Conservation (phyloP, 257 asterid genomes). For the Solanum etuberosum region DNA sequence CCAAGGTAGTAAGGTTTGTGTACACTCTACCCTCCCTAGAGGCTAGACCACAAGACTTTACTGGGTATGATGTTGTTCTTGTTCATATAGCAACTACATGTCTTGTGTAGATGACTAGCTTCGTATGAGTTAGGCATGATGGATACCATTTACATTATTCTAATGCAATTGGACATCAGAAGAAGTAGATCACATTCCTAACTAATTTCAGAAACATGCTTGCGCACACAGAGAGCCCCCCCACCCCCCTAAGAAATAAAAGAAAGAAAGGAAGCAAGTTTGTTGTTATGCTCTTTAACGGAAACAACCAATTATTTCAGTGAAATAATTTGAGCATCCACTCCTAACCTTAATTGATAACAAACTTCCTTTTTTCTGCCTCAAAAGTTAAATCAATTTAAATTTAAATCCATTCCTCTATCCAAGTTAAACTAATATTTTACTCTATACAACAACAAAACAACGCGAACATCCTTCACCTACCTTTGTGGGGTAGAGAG, state of each 20-base stretch:
- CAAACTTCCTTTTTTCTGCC: neutral
- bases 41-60: neutral
- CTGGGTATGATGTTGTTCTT: neutral
- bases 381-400: neutral
- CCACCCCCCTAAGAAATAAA: neutral
- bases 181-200: neutral
- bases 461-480: neutral
- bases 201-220: neutral
- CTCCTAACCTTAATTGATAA: neutral
- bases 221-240: too few species aligned
- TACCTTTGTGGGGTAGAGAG: neutral
- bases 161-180: neutral
- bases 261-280: neutral
- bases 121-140: neutral
- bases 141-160: neutral
- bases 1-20: neutral
- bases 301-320: neutral
- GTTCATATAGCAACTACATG: neutral
- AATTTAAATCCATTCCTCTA: neutral
- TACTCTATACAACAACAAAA: neutral
- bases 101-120: neutral
- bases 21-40: neutral
- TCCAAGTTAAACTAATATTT: neutral
- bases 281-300: too few species aligned
- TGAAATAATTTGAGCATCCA: neutral